Conservation (phyloP, 148 eudicot species). For the Chenopodium berlandieri region DNA sequence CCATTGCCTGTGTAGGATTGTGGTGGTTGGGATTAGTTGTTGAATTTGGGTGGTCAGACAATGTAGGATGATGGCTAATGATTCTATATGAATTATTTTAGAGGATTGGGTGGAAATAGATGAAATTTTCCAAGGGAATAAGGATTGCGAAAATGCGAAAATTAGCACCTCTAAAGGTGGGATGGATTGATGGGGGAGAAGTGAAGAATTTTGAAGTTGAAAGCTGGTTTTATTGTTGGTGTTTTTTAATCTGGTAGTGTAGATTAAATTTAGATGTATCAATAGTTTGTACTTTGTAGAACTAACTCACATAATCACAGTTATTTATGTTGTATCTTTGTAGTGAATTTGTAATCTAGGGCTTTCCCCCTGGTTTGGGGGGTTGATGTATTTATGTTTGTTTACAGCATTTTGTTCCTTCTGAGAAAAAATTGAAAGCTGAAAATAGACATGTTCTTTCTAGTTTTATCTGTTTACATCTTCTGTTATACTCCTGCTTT, state of each 20-base stretch:
- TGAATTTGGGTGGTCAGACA: not conserved
- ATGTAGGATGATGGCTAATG: not conserved
- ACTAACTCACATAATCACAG: constrained; percentile 25
- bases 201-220: not conserved
- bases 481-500: not conserved
- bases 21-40: constrained; percentile 1
- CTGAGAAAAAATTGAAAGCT: not conserved
- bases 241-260: constrained; percentile 7
- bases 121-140: not conserved
- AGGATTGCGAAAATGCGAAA: not conserved
- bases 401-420: not conserved
- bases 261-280: constrained; percentile 12
- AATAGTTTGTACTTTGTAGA: constrained; percentile 8
- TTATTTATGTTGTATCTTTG: constrained; percentile 3
- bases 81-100: not conserved
- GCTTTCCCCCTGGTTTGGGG: not conserved
- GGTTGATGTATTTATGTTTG: not conserved
- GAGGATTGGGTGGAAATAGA: not conserved
- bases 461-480: not conserved
- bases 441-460: not conserved
- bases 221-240: not conserved
- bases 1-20: constrained; percentile 12
- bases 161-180: not conserved
- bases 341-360: constrained; percentile 29
- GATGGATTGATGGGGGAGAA: not conserved